phyloP scores from a whole-genome alignment of 2,329 filamentous ascomycete species.

The Colletotrichum australisinense region DNA sequence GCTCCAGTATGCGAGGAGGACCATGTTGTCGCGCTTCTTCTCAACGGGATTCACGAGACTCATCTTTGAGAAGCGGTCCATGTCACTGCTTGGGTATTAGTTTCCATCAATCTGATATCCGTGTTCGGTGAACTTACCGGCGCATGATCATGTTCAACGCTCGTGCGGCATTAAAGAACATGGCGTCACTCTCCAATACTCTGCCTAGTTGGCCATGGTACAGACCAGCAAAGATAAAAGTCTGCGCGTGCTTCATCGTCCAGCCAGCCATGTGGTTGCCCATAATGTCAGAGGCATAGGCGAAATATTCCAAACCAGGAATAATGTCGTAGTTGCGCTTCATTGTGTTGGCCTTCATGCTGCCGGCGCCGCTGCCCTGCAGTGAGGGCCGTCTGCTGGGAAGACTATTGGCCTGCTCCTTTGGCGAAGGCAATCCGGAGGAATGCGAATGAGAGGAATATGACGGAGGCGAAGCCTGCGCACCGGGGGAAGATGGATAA shows the following conservation, averaged over 20 bases:
- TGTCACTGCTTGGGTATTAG: conserved; percentile 50
- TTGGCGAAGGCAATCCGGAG: conserved; percentile 63
- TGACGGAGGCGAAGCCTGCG: conserved; percentile 66
- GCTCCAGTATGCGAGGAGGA: conserved; percentile 89
- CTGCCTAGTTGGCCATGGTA: conserved; percentile 91
- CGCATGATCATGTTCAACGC: conserved; percentile 79
- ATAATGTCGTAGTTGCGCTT: conserved; percentile 83
- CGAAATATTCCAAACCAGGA: conserved; percentile 91
- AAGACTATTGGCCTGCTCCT: conserved; percentile 57
- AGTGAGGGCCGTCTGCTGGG: conserved; percentile 63
- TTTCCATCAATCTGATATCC: not conserved
- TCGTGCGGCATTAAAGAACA: conserved; percentile 67
- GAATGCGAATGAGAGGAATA: conserved; percentile 56
- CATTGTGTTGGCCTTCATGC: conserved; percentile 32
- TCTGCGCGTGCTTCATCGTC: conserved; percentile 86
- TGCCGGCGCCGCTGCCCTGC: conserved; percentile 49
- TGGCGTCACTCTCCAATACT: conserved; percentile 84
- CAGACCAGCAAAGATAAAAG: conserved; percentile 84
- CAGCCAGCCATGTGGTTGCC: conserved; percentile 83
- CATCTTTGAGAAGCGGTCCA: conserved; percentile 59
- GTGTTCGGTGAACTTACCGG: conserved; percentile 63
- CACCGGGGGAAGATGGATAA: conserved; percentile 59
- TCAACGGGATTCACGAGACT: conserved; percentile 51
- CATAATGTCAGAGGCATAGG: conserved; percentile 86
- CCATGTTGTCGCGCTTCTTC: conserved; percentile 68